Evolutionary conservation across 257 asterid species (phyloP), one percentile per base, ranked within the genome.

Genomic region (Euphrasia confusa): DNA sequence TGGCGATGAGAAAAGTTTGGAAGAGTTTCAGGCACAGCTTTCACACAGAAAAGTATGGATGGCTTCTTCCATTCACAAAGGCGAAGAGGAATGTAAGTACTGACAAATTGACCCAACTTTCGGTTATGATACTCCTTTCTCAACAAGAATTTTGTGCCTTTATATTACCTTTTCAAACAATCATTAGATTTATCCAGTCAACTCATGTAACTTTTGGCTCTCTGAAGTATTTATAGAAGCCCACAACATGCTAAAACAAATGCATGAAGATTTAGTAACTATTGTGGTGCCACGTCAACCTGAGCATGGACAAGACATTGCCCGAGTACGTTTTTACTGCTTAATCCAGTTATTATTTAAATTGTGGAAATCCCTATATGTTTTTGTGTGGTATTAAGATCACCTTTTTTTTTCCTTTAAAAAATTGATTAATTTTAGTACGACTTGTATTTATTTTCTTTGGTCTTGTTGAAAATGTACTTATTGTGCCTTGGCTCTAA

Each of bases 11-110:
- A 67, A 61, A 64, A 72, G 75, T 17, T 40, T 80, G 77, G 67
- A 69, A 69, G 85, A 80, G 63, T 65, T 92, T 71, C 80, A 68
- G 73, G 64, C 71, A 39, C 87, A 78, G 64, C 81, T 87, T 71
- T 69, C 61, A 32, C 57, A 56, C 68, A 76, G 91, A 72, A 85
- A 79, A 83, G 95, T 85, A 60, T 89, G 99, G 99, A 73, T 92
- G 89, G 99, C 94, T 61, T 83, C 99, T 69, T 92, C 99, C 60
- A 83, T 92, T 70, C 97, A 92, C 64, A 75, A 68, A 78, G 96
- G 88, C 63, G 99, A 92, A 84, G 96, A 86, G 67, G 78, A 78
- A 75, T 86, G 99, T 87, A 73, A 59, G 70, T 68, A 57, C 57
- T 48, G 15, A 56, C 44, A 66, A 35, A 35, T 35, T 35, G 40